Evolutionary conservation across 768 basidiomycete genomes (phyloP).

Genomic region (Floccularia luteovirens): DNA sequence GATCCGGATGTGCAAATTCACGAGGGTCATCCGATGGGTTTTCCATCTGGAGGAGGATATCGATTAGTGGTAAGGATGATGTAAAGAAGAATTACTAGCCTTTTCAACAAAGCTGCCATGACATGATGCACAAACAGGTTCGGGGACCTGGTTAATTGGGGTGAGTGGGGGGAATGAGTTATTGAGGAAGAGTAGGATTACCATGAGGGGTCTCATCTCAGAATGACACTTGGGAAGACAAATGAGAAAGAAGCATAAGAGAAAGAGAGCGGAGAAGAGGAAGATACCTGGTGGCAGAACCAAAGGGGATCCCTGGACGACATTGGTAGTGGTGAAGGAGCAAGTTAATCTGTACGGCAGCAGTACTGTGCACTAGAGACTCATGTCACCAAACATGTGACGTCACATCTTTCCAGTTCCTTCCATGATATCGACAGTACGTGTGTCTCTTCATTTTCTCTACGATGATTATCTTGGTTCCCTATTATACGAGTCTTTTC

Average conservation of each 20-base stretch:
- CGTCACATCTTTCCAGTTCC: not conserved
- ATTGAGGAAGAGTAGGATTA: constrained; percentile 19
- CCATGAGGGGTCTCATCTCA: constrained; percentile 87
- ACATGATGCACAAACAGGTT: constrained; percentile 82
- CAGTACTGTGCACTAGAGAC: not conserved
- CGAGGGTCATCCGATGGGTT: constrained; percentile 72
- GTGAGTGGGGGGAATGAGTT: not conserved
- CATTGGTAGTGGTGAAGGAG: constrained; percentile 30
- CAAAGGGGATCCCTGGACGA: constrained; percentile 68
- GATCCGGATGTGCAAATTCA: constrained; percentile 37
- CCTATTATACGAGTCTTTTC: constrained; percentile 50
- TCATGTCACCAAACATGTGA: not conserved
- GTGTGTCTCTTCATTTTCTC: constrained; percentile 9
- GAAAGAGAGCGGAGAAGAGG: constrained; percentile 1
- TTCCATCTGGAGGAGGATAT: constrained; percentile 48
- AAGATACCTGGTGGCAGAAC: constrained; percentile 67
- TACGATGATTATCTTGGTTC: constrained; percentile 49
- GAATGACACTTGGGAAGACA: constrained; percentile 57
- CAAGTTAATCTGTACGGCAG: constrained; percentile 3
- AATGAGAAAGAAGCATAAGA: constrained; percentile 6
- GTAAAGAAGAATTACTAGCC: constrained; percentile 26
- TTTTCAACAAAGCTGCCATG: constrained; percentile 78
- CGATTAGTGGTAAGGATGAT: constrained; percentile 6
- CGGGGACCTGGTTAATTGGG: constrained; percentile 47
- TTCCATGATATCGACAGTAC: constrained; percentile 10